Conservation (phyloP, 495 filamentous ascomycete genomes). For the Hypoxylon crocopeplum region DNA sequence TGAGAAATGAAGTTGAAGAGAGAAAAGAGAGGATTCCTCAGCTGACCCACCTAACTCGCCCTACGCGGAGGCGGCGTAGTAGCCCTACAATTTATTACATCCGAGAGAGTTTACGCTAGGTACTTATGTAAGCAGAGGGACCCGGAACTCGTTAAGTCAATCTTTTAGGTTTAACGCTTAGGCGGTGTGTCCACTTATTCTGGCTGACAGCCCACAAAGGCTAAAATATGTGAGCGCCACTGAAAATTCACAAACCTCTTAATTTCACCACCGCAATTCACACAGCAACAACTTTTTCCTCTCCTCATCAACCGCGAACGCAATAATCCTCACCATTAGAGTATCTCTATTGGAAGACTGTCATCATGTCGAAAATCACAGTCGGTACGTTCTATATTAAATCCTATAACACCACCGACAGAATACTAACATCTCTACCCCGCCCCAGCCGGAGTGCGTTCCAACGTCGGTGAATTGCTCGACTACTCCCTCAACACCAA, state of each 20-base stretch:
- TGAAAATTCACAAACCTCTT: slow-evolving; percentile 2
- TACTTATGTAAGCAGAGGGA: too few relatives aligned
- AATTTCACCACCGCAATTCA: background rate
- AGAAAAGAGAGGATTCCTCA: background rate
- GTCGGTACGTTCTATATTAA: slow-evolving; percentile 66
- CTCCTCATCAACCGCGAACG: slow-evolving; percentile 41
- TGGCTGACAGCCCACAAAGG: slow-evolving; percentile 13
- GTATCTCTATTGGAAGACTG: slow-evolving; percentile 71
- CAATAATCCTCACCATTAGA: slow-evolving; percentile 76
- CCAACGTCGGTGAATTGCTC: slow-evolving; percentile 87
- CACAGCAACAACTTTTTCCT: slow-evolving; percentile 1
- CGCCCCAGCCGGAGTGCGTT: slow-evolving; percentile 87
- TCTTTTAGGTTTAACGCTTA: too few relatives aligned
- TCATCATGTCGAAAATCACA: slow-evolving; percentile 86
- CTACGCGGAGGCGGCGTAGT: too few relatives aligned
- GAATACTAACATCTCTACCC: slow-evolving; percentile 33
- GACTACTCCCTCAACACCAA: slow-evolving; percentile 96
- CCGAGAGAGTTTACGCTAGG: too few relatives aligned
- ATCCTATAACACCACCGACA: background rate
- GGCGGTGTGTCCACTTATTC: background rate
- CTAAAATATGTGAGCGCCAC: background rate
- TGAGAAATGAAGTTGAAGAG: background rate
- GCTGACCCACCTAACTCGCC: too few relatives aligned
- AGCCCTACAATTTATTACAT: too few relatives aligned
- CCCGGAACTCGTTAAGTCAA: too few relatives aligned